Conservation (phyloP, 306 rosid genomes). For the Rosa rugosa region DNA sequence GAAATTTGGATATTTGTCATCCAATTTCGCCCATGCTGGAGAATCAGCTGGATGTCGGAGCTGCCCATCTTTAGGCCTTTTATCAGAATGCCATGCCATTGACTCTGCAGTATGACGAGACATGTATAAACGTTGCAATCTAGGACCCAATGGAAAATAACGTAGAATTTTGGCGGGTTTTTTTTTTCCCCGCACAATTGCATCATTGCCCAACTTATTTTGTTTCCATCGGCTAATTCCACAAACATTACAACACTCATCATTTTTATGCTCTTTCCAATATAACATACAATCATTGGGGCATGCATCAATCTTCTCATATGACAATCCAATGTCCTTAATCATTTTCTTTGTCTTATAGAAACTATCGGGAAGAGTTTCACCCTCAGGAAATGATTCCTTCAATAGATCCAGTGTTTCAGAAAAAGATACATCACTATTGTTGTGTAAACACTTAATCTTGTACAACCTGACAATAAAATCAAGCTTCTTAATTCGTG, state of each 20-base stretch:
- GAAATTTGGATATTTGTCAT: neutral
- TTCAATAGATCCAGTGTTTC: neutral
- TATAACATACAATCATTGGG: neutral
- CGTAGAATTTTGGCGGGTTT: neutral
- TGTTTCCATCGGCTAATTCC: neutral
- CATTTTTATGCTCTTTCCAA: neutral
- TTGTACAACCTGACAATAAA: neutral
- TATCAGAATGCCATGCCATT: neutral
- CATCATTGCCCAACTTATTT: neutral
- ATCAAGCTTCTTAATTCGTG: neutral
- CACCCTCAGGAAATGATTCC: neutral
- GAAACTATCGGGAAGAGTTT: neutral
- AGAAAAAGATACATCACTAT: no score
- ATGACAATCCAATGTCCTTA: neutral
- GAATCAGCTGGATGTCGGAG: neutral
- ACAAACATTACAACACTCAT: neutral
- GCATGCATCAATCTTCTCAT: neutral
- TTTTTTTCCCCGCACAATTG: neutral
- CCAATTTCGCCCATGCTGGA: neutral
- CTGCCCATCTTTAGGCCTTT: neutral
- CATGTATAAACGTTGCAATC: neutral
- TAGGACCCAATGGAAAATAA: neutral
- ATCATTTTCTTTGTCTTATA: neutral
- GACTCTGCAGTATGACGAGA: neutral
- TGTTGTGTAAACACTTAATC: neutral